Conservation (phyloP, 2,329 filamentous ascomycete genomes). For the Gaeumannomyces sp. region DNA sequence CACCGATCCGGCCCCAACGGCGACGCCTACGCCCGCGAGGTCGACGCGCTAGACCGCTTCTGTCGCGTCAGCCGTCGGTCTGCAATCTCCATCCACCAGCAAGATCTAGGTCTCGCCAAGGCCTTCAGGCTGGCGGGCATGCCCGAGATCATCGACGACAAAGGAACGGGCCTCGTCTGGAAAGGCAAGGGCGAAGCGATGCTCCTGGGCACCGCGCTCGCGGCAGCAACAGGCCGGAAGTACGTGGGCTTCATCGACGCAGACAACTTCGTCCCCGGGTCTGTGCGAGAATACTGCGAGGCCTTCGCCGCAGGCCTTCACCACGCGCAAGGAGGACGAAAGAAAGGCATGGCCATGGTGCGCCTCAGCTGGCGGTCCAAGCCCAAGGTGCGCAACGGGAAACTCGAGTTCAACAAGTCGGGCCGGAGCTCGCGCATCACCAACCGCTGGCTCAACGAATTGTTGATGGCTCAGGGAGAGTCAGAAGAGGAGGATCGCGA, state of each 20-base stretch:
- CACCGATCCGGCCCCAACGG: not conserved
- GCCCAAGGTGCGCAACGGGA: slow-evolving; percentile 23
- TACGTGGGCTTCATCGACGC: slow-evolving; percentile 29
- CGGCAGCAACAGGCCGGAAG: slow-evolving; percentile 16
- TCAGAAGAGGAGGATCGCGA: slow-evolving; percentile 6
- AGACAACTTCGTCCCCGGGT: slow-evolving; percentile 25
- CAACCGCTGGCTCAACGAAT: slow-evolving; percentile 25
- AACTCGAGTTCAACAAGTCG: slow-evolving; percentile 20
- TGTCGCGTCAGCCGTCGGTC: slow-evolving; percentile 16
- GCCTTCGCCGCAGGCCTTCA: slow-evolving; percentile 26
- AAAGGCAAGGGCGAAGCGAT: slow-evolving; percentile 28
- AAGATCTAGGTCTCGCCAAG: slow-evolving; percentile 19
- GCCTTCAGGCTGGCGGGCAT: slow-evolving; percentile 20
- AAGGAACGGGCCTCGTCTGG: slow-evolving; percentile 17
- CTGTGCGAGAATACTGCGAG: slow-evolving; percentile 27
- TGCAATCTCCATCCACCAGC: slow-evolving; percentile 24
- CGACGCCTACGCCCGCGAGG: slow-evolving; percentile 19
- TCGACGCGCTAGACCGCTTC: slow-evolving; percentile 17
- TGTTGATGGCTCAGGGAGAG: slow-evolving; percentile 15
- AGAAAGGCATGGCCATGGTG: slow-evolving; percentile 21
- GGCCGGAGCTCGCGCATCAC: slow-evolving; percentile 25
- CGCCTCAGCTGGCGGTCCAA: slow-evolving; percentile 28
- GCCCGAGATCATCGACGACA: slow-evolving; percentile 16
- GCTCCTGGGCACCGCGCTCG: slow-evolving; percentile 25
- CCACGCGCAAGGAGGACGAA: slow-evolving; percentile 15